A percentile compares a stretch with the other conserved stretches of the same genome.
phyloP scores from a whole-genome alignment of 768 basidiomycete genomes.

The Kwoniella pini region DNA sequence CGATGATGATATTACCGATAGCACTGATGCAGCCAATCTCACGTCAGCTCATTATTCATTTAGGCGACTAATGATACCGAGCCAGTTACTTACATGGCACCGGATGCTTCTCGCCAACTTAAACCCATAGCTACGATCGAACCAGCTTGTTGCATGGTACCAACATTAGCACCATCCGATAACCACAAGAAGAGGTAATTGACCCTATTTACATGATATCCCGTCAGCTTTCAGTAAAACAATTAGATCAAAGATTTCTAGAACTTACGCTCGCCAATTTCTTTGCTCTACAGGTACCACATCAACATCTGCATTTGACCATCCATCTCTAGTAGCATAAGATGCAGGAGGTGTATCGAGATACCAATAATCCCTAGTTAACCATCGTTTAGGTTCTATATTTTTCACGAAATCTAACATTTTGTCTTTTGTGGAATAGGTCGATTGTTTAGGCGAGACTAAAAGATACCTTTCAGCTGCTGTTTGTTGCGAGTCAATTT shows the following conservation, averaged over 20 bases:
- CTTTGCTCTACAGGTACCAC: conserved; percentile 45
- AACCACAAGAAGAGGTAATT: conserved; percentile 51
- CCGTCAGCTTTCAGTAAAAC: too few relatives aligned
- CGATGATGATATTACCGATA: conserved; percentile 70
- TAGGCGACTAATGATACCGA: too few relatives aligned
- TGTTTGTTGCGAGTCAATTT: neutral
- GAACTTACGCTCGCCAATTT: conserved; percentile 47
- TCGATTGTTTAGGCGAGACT: conserved; percentile 1
- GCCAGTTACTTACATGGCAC: conserved; percentile 41
- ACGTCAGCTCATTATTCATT: conserved; percentile 44
- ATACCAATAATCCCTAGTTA: conserved; percentile 40
- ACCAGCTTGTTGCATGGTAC: conserved; percentile 51
- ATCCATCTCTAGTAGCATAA: conserved; percentile 47
- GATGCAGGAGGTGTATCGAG: conserved; percentile 47
- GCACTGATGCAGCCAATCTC: conserved; percentile 59
- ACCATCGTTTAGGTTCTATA: conserved; percentile 32
- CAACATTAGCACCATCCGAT: conserved; percentile 49
- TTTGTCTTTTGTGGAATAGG: neutral
- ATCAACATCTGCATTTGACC: conserved; percentile 49
- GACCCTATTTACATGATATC: too few relatives aligned
- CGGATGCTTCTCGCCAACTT: conserved; percentile 43
- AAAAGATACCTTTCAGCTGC: conserved; percentile 2
- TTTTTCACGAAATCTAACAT: conserved; percentile 7
- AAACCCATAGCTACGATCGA: conserved; percentile 47
- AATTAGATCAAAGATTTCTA: too few relatives aligned